Percentiles rank a stretch among this genome's conserved stretches.
phyloP scores from a whole-genome alignment of 208 protist species.

The Leishmania turanica region DNA sequence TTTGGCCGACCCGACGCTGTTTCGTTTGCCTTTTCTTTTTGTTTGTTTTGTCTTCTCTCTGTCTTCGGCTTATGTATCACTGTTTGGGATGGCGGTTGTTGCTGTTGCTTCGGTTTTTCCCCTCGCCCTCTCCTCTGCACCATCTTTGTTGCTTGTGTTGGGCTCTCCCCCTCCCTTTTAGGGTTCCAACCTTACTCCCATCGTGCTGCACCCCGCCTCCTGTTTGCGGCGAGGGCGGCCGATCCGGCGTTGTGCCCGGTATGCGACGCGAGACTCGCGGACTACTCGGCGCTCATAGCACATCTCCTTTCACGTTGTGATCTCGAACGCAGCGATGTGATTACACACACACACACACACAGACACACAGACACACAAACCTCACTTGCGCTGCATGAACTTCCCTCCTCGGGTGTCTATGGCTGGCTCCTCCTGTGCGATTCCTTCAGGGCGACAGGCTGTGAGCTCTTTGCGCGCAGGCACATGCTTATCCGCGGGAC shows the following conservation, averaged over 20 bases:
- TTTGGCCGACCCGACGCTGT: not conserved
- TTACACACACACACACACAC: not conserved
- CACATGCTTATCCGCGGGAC: not conserved
- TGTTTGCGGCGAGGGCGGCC: not conserved
- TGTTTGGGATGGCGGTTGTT: not conserved
- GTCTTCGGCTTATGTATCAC: not conserved
- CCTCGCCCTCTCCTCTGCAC: not conserved
- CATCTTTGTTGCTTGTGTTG: not conserved
- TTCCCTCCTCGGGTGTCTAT: not conserved
- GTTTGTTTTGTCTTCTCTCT: constrained; percentile 37
- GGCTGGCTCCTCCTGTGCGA: not conserved
- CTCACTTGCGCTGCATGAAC: not conserved
- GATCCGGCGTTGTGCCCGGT: not conserved
- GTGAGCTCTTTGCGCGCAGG: not conserved
- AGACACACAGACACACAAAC: no score
- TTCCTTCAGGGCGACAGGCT: not conserved
- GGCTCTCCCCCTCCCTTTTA: no score
- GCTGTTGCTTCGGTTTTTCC: constrained; percentile 16
- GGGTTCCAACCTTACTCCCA: not conserved
- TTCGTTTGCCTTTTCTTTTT: not conserved
- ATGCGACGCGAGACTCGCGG: not conserved
- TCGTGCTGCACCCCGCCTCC: not conserved
- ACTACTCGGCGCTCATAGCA: not conserved
- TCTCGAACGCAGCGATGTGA: not conserved
- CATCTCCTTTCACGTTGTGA: not conserved